Base-by-base conservation (phyloP, 1,284 basidiomycete species). In the Naganishia cerealis region DNA sequence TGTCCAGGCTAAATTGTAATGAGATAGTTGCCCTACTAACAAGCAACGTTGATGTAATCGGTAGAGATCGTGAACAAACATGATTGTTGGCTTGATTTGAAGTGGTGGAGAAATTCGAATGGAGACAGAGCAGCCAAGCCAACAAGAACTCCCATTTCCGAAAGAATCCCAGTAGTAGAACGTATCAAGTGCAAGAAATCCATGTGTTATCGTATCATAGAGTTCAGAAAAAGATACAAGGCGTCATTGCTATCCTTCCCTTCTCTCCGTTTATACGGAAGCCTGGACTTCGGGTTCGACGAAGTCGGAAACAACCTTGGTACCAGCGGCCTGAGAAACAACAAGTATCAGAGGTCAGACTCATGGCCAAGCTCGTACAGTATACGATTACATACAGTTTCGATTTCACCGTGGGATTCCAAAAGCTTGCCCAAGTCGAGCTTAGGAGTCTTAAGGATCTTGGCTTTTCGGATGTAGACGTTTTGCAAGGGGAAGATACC, bases 401-500 rank as follows among this genome's bases (percentile, higher is more conserved):
- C 89, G 73, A 91, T 88, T 82, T 95, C 94, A 75, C 92, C 92
- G 83, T 98, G 95, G 71, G 95, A 87, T 82, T 98, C 94, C 75
- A 96, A 87, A 67, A 99, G 86, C 84, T 97, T 97, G 77, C 90
- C 88, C 70, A 93, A 85, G 82, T 98, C 96, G 82, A 95, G 92
- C 83, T 95, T 96, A 76, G 95, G 96, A 75, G 94, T 86, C 85
- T 98, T 99, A 80, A 99, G 85, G 79, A 99, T 78, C 86, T 94
- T 94, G 75, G 89, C 93, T 86, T 98, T 97, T 85, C 94, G 91
- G 79, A 98, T 86, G 85, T 94, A 96, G 80, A 97, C 94, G 82
- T 98, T 96, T 85, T 96, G 93, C 79, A 99, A 85, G 74, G 95
- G 95, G 86, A 95, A 98, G 84, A 98, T 97, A 81, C 89, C 90